Evolutionary conservation across 2,329 filamentous ascomycete species (phyloP).

Genomic region (Cryphonectria japonica): DNA sequence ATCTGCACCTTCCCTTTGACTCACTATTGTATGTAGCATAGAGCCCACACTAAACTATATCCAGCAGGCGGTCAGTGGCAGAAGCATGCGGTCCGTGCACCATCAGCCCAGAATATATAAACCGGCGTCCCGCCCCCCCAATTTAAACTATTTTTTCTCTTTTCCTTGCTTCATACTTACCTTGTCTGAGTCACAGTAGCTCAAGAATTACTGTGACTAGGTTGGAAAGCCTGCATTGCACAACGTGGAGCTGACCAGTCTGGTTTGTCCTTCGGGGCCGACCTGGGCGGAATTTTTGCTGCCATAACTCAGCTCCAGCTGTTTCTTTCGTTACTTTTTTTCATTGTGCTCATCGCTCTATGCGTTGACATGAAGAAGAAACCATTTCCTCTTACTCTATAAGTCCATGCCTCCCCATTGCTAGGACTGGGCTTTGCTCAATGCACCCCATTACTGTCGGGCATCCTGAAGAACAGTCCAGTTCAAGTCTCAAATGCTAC

Average conservation of each 20-base stretch:
- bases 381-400: not conserved
- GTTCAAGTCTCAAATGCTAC: not conserved
- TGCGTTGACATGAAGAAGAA: slow-evolving; percentile 50
- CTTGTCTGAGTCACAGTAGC: slow-evolving; percentile 47
- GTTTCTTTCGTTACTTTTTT: slow-evolving; percentile 38
- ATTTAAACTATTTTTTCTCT: slow-evolving; percentile 29
- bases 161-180: slow-evolving; percentile 53
- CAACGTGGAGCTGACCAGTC: slow-evolving; percentile 52
- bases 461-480: not conserved
- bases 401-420: not conserved
- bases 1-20: not conserved
- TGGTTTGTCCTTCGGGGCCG: slow-evolving; percentile 57
- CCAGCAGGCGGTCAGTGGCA: slow-evolving; percentile 7
- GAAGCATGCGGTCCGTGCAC: slow-evolving; percentile 11
- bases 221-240: slow-evolving; percentile 56
- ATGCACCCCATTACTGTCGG: not conserved
- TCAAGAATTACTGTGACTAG: slow-evolving; percentile 49
- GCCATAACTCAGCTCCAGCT: slow-evolving; percentile 29
- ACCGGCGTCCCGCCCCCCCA: slow-evolving; percentile 11
- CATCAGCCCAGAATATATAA: slow-evolving; percentile 11
- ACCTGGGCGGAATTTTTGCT: slow-evolving; percentile 56
- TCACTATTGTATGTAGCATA: not conserved
- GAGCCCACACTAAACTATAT: not conserved
- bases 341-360: slow-evolving; percentile 47
- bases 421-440: not conserved